Conservation (phyloP, 1,284 basidiomycete species). For the Apiotrichum sp. region DNA sequence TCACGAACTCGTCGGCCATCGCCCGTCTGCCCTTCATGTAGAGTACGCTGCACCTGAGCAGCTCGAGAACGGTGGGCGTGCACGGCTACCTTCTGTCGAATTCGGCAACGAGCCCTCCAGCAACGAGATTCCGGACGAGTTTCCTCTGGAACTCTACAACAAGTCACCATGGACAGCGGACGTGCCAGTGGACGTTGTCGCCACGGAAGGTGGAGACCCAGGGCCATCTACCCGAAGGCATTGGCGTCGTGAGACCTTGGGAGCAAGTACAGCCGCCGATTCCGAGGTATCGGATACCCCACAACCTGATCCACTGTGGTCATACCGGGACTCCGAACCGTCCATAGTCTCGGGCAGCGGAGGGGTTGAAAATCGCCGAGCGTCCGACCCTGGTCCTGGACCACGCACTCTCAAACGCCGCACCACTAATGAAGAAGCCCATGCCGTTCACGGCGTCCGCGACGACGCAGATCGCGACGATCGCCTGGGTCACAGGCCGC, state of each 20-base stretch:
- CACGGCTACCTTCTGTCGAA: neutral
- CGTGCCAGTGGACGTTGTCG: neutral
- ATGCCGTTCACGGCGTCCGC: too few species aligned
- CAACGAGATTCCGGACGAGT: neutral
- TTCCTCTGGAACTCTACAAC: neutral
- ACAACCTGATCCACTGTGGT: too few species aligned
- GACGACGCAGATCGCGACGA: too few species aligned
- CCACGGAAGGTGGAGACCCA: constrained; percentile 4
- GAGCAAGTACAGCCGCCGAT: too few species aligned
- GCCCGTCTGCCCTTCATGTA: constrained; percentile 8
- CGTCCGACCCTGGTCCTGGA: too few species aligned
- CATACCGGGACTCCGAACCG: too few species aligned
- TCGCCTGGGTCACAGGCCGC: too few species aligned
- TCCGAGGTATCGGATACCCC: too few species aligned
- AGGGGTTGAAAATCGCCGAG: too few species aligned
- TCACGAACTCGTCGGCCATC: neutral
- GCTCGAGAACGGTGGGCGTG: constrained; percentile 2
- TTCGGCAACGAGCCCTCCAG: neutral
- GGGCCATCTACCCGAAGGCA: neutral
- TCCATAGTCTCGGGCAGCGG: too few species aligned
- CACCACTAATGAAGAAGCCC: too few species aligned
- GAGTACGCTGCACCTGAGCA: constrained; percentile 13
- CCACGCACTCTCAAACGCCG: too few species aligned
- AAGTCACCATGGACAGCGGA: neutral
- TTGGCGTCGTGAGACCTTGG: neutral